Evolutionary conservation across 371 early-diverging fungal genomes (phyloP).

Genomic region (Rhizomucor miehei): DNA sequence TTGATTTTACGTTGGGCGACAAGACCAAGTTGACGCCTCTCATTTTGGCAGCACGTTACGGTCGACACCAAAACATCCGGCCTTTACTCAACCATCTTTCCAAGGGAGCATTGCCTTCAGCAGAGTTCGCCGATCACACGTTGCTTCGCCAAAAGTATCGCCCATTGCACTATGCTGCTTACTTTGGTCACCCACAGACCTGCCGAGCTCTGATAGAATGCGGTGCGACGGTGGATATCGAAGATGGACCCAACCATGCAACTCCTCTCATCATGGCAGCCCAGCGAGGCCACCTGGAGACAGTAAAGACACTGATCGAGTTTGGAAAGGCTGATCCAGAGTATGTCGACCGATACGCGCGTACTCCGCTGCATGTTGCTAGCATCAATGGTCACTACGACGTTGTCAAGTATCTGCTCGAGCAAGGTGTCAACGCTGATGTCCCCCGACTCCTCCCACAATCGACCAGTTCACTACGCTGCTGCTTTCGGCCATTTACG

Average conservation of each 20-base stretch:
- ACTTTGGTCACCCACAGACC: slow-evolving; percentile 47
- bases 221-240: slow-evolving; percentile 41
- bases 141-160: slow-evolving; percentile 41
- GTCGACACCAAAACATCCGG: slow-evolving; percentile 34
- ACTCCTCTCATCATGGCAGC: slow-evolving; percentile 52
- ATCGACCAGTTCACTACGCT: slow-evolving; percentile 56
- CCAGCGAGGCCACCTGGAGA: slow-evolving; percentile 45
- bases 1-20: slow-evolving; percentile 35
- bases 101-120: slow-evolving; percentile 18
- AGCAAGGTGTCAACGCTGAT: slow-evolving; percentile 46
- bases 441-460: slow-evolving; percentile 48
- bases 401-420: slow-evolving; percentile 35
- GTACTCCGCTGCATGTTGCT: slow-evolving; percentile 52
- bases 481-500: slow-evolving; percentile 52
- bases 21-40: slow-evolving; percentile 48
- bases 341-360: slow-evolving; percentile 40
- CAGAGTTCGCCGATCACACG: slow-evolving; percentile 37
- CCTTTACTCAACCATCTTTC: slow-evolving; percentile 29
- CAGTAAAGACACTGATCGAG: slow-evolving; percentile 43
- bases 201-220: slow-evolving; percentile 40
- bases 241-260: slow-evolving; percentile 39
- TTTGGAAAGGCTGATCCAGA: slow-evolving; percentile 46
- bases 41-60: slow-evolving; percentile 55
- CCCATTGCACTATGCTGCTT: slow-evolving; percentile 57
- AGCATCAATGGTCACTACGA: slow-evolving; percentile 47